Conservation (phyloP, 768 basidiomycete genomes). For the Fibroporia radiculosa region DNA sequence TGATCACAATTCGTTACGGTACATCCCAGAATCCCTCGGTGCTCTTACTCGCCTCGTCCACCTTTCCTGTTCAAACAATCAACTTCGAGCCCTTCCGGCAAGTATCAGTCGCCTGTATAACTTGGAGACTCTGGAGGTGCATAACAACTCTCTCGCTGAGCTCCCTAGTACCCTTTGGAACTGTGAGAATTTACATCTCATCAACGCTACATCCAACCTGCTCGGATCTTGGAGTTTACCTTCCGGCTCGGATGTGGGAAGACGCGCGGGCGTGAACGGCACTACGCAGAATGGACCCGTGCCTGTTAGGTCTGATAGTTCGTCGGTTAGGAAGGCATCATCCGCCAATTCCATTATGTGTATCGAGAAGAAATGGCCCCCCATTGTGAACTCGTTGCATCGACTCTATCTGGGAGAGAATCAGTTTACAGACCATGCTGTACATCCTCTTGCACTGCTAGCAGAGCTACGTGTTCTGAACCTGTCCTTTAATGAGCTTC, state of each 20-base stretch:
- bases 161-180: constrained; percentile 78
- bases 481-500: constrained; percentile 90
- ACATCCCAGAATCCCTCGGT: constrained; percentile 78
- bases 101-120: constrained; percentile 71
- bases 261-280: neutral
- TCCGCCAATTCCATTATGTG: constrained; percentile 21
- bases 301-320: neutral
- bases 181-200: constrained; percentile 58
- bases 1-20: constrained; percentile 80
- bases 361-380: constrained; percentile 32
- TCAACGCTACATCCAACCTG: constrained; percentile 89
- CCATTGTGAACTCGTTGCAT: constrained; percentile 65
- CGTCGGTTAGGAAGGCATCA: constrained; percentile 39
- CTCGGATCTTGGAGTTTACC: constrained; percentile 62
- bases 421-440: constrained; percentile 67
- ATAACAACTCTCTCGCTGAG: constrained; percentile 81
- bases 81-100: constrained; percentile 65
- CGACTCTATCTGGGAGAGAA: constrained; percentile 89
- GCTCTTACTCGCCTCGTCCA: constrained; percentile 60
- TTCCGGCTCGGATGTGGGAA: neutral
- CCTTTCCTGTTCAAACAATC: constrained; percentile 89
- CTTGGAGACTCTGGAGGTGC: constrained; percentile 73
- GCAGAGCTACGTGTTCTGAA: constrained; percentile 78
- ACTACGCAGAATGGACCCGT: neutral
- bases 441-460: constrained; percentile 68